Base-by-base conservation (phyloP, 768 basidiomycete genomes). In the Chlorophyllum brunneum region DNA sequence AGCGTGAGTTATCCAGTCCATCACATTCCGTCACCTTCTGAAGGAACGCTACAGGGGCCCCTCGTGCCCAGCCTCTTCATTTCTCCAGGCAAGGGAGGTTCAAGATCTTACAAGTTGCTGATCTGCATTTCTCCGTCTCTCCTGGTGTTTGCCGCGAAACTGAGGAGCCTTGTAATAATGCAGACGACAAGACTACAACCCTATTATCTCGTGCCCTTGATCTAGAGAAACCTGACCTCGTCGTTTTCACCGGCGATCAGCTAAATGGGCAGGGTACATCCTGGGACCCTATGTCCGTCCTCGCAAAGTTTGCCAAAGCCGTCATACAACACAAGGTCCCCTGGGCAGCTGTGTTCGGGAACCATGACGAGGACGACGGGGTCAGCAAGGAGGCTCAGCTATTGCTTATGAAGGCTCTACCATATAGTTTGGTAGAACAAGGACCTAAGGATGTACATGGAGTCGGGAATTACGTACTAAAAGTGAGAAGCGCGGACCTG, bases 331-430 rank as follows among this genome's bases (percentile, higher is more conserved):
- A 84, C 41, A 68, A 77, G 18, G 86, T 95, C 31, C 89, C 95
- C 0, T 99, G 95, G 95, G 82, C 92, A 3, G 87, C 85, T 0
- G 79, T 98, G 2, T 95, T 98, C 66, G 95, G 95, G 1, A 98
- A 99, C 62, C 95, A 99, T 66, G 95, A 98, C 59, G 79, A 82
- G 38, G 88, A 94, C 54, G 76, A 82, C 44, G 87, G 85, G 58
- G 75, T 59, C 54, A 59, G 70, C 24, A 82, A 85, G 56, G 80
- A 76, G 26, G 77, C 82, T 15, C 91, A 95, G 61, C 63, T 92
- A 54, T 70, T 73, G 55, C 67, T 85, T 59, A 80, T 93, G 81
- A 83, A 86, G 63, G 78, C 72, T 0, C 72, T 98, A 53, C 95
- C 95, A 0, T 97, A 94, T 63, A 93, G 85, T 47, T 68, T 98